These are phyloP conservation scores for Candida pini DNA, from an alignment of 805 yeast species.

Conservation along the genomic window DNA sequence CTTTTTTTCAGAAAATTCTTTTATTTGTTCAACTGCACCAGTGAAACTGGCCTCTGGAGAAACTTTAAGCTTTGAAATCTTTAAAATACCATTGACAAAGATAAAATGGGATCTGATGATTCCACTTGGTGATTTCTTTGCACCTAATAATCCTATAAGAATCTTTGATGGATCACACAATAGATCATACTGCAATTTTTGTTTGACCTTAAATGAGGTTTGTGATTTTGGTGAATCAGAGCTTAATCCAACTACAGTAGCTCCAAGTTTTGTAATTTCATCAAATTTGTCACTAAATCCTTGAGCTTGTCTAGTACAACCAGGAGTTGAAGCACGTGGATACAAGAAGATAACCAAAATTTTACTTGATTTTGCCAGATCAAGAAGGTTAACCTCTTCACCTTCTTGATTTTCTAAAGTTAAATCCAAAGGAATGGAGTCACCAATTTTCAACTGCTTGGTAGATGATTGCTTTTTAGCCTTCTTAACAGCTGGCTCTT, in stretches of 20 bases:
- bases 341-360: constrained; percentile 64
- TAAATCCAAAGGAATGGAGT: constrained; percentile 33
- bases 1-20: too few species aligned
- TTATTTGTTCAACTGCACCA: constrained; percentile 54
- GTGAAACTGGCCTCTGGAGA: constrained; percentile 55
- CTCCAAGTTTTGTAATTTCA: constrained; percentile 41
- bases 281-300: constrained; percentile 72
- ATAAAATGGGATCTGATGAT: constrained; percentile 90
- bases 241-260: constrained; percentile 72
- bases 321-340: constrained; percentile 92
- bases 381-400: constrained; percentile 17
- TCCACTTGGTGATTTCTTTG: constrained; percentile 71
- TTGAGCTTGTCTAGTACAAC: constrained; percentile 92
- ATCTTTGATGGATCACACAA: constrained; percentile 70
- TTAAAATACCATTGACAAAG: constrained; percentile 69
- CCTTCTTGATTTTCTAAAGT: constrained; percentile 58
- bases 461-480: neutral
- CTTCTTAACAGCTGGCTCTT: neutral
- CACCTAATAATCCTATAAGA: constrained; percentile 72
- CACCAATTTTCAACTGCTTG: constrained; percentile 11
- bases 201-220: constrained; percentile 66
- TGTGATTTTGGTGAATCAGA: constrained; percentile 81
- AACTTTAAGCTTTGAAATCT: constrained; percentile 45
- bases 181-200: constrained; percentile 65
- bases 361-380: constrained; percentile 27